Evolutionary conservation across 352 stramenopile genomes (phyloP).

Genomic region (Phytophthora sp.): DNA sequence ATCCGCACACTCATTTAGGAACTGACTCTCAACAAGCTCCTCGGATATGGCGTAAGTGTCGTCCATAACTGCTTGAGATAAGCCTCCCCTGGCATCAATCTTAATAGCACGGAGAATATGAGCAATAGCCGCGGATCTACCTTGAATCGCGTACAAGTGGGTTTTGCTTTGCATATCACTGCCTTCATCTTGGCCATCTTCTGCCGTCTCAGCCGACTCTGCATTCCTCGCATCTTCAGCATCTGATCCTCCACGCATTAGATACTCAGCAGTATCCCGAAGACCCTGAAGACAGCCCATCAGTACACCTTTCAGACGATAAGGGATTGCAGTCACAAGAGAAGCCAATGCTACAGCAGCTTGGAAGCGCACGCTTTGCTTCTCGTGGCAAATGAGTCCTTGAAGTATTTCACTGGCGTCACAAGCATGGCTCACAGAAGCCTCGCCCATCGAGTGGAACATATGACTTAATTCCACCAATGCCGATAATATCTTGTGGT

Average conservation of each 20-base stretch:
- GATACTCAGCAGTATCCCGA: constrained; percentile 43
- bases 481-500: constrained; percentile 71
- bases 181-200: constrained; percentile 36
- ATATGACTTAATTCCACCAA: constrained; percentile 74
- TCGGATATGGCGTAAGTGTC: constrained; percentile 75
- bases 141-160: constrained; percentile 81
- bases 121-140: constrained; percentile 65
- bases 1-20: constrained; percentile 73
- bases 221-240: constrained; percentile 26
- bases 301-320: constrained; percentile 60
- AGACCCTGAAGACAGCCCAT: constrained; percentile 47
- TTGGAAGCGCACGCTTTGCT: constrained; percentile 80
- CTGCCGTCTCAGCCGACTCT: constrained; percentile 9
- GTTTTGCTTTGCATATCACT: constrained; percentile 63
- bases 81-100: constrained; percentile 43
- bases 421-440: constrained; percentile 49
- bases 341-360: constrained; percentile 66
- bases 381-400: constrained; percentile 61
- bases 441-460: constrained; percentile 73
- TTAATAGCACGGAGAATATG: constrained; percentile 66
- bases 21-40: constrained; percentile 81
- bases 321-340: constrained; percentile 70
- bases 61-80: constrained; percentile 62
- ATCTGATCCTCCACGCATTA: constrained; percentile 43
- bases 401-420: constrained; percentile 49